These are phyloP conservation scores for Ormosia emarginata DNA, from an alignment of 306 rosid genomes.

Conservation along the genomic window DNA sequence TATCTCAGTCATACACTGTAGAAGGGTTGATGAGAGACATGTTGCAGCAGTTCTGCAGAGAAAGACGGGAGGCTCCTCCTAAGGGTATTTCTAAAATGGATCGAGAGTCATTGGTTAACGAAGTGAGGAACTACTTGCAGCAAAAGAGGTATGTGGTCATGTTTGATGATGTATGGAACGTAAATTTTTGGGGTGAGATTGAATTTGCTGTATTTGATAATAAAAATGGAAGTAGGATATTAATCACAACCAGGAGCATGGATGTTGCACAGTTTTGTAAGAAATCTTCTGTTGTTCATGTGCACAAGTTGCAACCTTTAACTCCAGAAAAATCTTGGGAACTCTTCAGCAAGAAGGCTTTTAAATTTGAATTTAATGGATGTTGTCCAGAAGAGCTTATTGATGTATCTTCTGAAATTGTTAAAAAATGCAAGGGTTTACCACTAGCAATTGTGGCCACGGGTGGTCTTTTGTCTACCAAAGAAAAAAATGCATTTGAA, in stretches of 20 bases:
- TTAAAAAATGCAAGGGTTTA: neutral
- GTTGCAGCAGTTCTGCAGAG: neutral
- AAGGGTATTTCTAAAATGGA: neutral
- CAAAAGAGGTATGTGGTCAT: neutral
- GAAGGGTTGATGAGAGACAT: neutral
- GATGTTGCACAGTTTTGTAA: neutral
- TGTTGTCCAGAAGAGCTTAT: neutral
- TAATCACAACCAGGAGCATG: neutral
- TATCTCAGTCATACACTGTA: neutral
- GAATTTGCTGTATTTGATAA: neutral
- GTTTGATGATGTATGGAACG: slow-evolving; percentile 21
- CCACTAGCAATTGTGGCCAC: slow-evolving; percentile 1
- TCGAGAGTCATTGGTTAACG: neutral
- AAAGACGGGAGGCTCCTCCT: neutral
- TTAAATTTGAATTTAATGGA: neutral
- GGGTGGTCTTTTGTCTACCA: neutral
- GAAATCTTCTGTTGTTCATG: neutral
- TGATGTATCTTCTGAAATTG: neutral
- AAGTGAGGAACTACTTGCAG: neutral
- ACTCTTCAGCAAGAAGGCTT: neutral
- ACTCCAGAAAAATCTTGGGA: neutral
- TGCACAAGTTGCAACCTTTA: neutral
- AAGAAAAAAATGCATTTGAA: neutral
- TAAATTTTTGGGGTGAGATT: neutral
- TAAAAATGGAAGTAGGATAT: neutral